Base-by-base conservation (phyloP, 768 basidiomycete genomes). In the Pulveroboletus sp. region DNA sequence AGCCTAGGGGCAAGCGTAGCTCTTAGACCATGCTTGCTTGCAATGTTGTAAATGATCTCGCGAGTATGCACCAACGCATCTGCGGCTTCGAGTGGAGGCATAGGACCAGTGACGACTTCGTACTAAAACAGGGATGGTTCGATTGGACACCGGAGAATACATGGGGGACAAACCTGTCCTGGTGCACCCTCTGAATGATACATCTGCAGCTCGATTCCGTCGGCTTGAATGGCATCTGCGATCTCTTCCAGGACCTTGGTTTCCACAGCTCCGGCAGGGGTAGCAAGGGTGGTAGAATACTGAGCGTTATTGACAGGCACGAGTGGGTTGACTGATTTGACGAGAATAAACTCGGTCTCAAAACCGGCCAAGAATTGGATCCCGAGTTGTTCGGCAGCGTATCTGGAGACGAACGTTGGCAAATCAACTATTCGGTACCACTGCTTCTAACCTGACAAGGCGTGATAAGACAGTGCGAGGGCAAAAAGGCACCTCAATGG, bases 141-240 rank as follows among this genome's bases (percentile, higher is more conserved):
- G 20, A 11, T 40, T 25, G 31, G 16, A 34, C 19, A 29, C 34
- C n/a, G n/a, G n/a, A 6, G 8, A 17, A 25, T 23, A 16, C 21
- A 9, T 12, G 9, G 19, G 1, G 9, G 3, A 51, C 63, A 19
- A 57, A 81, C 80, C 74, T 85, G 85, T 14, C 87, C 85, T 4
- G 84, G 82, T 1, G 84, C 86, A 8, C 75, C 81, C 64, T 89
- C 87, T 1, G 80, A 62, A 49, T 87, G 87, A 52, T 80, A 81
- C 78, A 84, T 79, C 60, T 84, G 74, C 5, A 90, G 64, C 59
- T 81, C 81, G 8, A 89, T 75, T 0, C 76, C 78, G 4, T 77
- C 74, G 0, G 39, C 55, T 40, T 69, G 57, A 5, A 90, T 62
- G 11, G 68, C 67, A 32, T 79, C 70, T 0, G 74, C 78, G 16